Evolutionary conservation across 169 alveolate species (phyloP), one percentile per base, ranked within the genome.

Genomic region (Cryptosporidium canis): DNA sequence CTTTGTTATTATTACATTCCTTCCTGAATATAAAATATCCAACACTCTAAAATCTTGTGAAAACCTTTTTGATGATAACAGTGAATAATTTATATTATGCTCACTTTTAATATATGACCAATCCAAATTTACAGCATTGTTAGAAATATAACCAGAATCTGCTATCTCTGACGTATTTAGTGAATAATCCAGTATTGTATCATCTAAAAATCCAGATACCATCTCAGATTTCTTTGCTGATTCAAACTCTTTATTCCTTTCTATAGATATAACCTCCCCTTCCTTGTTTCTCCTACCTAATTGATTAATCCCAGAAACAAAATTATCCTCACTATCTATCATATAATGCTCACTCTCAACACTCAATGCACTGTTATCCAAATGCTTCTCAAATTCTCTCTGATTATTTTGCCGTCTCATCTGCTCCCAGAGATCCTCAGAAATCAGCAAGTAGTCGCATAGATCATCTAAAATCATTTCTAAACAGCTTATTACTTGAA

Each of bases 401-500:
- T 77, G 87, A 61, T 77, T 58, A 31, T 77, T 77, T 58, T 55
- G 43, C 16, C 87, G 56, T 61, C 87, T 77, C 87, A 77, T 77
- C 41, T 61, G 77, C 47, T 77, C 87, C 87, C 87, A 77, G 33
- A 77, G 29, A 39, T 77, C 87, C 39, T 77, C 87, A 35, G 87
- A 77, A 43, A 77, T 37, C 27, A 58, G 87, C 27, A 77, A 18
- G 29, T 77, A 39, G 41, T 77, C 61, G 61, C 71, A 77, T 6
- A 77, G 35, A 41, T 58, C 56, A 18, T 77, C 87, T 11, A 77
- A 48, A 37, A 55, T 41, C 16, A 33, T 31, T 14, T 77, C 87
- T 33, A 77, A 41, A 27, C 55, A 12, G n/a, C 41, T 61, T 55
- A 77, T 39, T 18, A 58, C 87, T 41, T 77, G 87, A 39, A 77